Base-by-base conservation (phyloP, 225 moss, liverwort and hornwort genomes). In the Physcomitrellopsis africana region DNA sequence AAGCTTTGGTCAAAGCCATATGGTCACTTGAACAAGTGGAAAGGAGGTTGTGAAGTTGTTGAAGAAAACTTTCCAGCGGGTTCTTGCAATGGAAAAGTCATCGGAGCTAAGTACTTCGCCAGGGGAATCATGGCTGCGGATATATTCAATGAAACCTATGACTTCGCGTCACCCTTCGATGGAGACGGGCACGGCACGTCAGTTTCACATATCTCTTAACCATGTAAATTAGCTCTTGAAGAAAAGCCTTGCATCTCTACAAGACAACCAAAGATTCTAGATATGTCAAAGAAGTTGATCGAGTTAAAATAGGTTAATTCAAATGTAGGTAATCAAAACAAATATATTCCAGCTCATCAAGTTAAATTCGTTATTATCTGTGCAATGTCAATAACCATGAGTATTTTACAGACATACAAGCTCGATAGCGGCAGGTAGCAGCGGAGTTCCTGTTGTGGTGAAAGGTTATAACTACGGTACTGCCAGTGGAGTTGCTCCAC, bases 401-500 rank as follows among this genome's bases (percentile, higher is more conserved):
- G 64, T 69, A 11, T 48, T 24, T 68, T 76, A 67, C 86, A 97
- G 97, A 48, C 97, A 99, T 74, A 99, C 97, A 52, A 78, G 94
- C 54, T 93, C 93, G 4, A 99, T 90, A 63, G 97, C 94, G 32
- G 94, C 97, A 32, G 97, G 97, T 45, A 99, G 93, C 63, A 77
- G 85, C 60, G 83, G 86, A 56, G 90, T 99, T 17, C 89, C 90
- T 42, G 94, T 99, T 42, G 75, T 89, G 12, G 93, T 94, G 22
- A 81, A 77, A 63, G 91, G 90, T 65, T 94, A 91, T 48, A 82
- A 82, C 80, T 99, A 94, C 63, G 97, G 97, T 56, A 89, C 81
- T 67, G 97, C 94, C 12, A 99, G 97, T 71, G 97, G 97, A 53
- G 82, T 99, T 86, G 97, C 97, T 81, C 97, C 97, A 1, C 88